These are phyloP conservation scores for Pythium sukuiense DNA, from an alignment of 352 stramenopile genomes.

Conservation along the genomic window DNA sequence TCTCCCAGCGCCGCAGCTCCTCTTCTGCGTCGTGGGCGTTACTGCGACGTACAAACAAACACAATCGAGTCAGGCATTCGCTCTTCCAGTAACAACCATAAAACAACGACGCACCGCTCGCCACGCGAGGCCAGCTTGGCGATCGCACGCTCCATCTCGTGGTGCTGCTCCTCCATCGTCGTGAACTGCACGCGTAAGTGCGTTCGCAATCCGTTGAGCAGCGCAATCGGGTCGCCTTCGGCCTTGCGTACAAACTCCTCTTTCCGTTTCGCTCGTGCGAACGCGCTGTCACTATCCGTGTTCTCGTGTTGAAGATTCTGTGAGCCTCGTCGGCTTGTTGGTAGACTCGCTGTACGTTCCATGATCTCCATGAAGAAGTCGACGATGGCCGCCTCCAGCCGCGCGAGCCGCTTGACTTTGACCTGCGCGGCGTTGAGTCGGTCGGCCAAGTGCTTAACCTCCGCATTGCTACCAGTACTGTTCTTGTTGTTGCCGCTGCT, in stretches of 20 bases:
- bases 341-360: constrained; percentile 32
- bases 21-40: constrained; percentile 36
- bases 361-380: constrained; percentile 79
- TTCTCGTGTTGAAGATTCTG: not conserved
- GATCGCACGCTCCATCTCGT: constrained; percentile 28
- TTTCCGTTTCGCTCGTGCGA: constrained; percentile 49
- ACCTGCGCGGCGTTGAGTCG: constrained; percentile 61
- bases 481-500: not conserved
- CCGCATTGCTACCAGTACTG: not conserved
- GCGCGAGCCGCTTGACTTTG: constrained; percentile 61
- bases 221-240: constrained; percentile 61
- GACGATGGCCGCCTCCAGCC: constrained; percentile 61
- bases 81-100: no score
- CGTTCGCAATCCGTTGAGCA: constrained; percentile 68
- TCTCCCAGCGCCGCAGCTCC: constrained; percentile 41
- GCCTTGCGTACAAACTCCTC: constrained; percentile 58
- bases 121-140: constrained; percentile 27
- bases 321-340: constrained; percentile 1
- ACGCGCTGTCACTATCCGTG: constrained; percentile 23
- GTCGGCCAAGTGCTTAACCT: constrained; percentile 66
- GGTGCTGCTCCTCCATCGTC: constrained; percentile 40
- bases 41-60: constrained; percentile 10
- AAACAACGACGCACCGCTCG: constrained; percentile 34
- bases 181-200: constrained; percentile 69
- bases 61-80: not conserved